Evolutionary conservation across 805 yeast species (phyloP).

Genomic region (Suhomyces faveliae): DNA sequence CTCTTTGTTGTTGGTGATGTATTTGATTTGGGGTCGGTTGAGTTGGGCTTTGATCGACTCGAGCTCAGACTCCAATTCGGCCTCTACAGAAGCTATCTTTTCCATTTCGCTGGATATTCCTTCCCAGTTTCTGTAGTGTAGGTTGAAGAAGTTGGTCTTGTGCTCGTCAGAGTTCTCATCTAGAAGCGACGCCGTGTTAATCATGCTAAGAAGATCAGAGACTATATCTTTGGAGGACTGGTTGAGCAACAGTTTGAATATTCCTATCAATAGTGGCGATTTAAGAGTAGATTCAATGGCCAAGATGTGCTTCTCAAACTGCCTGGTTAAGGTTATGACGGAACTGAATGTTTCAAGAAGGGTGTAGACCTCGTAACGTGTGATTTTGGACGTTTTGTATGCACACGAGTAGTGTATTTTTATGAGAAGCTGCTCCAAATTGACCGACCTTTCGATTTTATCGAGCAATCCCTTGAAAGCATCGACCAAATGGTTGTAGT

Average conservation of each 20-base stretch:
- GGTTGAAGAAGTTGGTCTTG: constrained; percentile 44
- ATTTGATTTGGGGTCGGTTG: constrained; percentile 57
- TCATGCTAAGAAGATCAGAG: constrained; percentile 43
- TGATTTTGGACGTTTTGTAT: constrained; percentile 23
- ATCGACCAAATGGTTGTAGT: constrained; percentile 35
- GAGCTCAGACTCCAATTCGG: constrained; percentile 54
- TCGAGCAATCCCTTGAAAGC: constrained; percentile 24
- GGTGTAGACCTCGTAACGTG: constrained; percentile 31
- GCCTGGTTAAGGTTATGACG: constrained; percentile 22
- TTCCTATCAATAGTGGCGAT: constrained; percentile 32
- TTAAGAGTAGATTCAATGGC: constrained; percentile 30
- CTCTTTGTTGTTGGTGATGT: constrained; percentile 56
- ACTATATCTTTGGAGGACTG: constrained; percentile 30
- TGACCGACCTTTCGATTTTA: constrained; percentile 28
- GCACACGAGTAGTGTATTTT: constrained; percentile 40
- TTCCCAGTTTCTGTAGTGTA: constrained; percentile 33
- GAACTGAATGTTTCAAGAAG: constrained; percentile 31
- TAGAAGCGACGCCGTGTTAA: constrained; percentile 52
- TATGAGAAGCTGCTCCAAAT: constrained; percentile 35
- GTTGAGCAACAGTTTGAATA: constrained; percentile 38
- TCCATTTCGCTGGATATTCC: constrained; percentile 35
- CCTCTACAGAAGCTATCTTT: constrained; percentile 45
- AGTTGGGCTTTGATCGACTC: constrained; percentile 41
- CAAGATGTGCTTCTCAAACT: constrained; percentile 39
- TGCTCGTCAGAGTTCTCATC: constrained; percentile 49